phyloP scores from a whole-genome alignment of 805 yeast genomes.

The Metschnikowia kofuensis region DNA sequence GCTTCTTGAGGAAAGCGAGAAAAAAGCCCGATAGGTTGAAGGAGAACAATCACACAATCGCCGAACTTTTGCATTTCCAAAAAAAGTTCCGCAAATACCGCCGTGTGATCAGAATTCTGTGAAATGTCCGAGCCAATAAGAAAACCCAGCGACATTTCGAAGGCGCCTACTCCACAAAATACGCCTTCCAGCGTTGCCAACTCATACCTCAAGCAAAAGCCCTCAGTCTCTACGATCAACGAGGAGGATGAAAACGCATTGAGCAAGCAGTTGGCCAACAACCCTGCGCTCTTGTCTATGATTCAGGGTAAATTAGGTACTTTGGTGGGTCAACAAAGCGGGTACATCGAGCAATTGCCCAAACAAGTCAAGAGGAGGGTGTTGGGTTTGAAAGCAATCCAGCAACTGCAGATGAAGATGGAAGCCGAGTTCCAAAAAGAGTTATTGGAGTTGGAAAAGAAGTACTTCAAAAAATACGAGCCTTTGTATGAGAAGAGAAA shows the following conservation, averaged over 20 bases:
- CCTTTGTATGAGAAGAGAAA: conserved; percentile 77
- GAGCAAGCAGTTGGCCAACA: conserved; percentile 57
- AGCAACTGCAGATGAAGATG: conserved; percentile 71
- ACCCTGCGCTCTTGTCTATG: conserved; percentile 80
- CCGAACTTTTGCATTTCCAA: neutral
- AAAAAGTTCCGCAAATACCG: neutral
- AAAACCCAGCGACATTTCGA: conserved; percentile 70
- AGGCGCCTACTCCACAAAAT: conserved; percentile 98
- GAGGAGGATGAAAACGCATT: conserved; percentile 44
- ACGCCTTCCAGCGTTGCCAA: conserved; percentile 88
- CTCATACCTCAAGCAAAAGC: conserved; percentile 64
- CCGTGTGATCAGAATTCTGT: neutral
- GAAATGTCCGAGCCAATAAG: conserved; percentile 88
- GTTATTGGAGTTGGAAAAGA: conserved; percentile 79
- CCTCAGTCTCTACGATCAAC: conserved; percentile 59
- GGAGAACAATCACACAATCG: neutral
- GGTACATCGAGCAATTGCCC: conserved; percentile 79
- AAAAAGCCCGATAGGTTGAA: conserved; percentile 1
- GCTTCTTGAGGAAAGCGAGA: conserved; percentile 8
- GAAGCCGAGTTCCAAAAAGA: conserved; percentile 93
- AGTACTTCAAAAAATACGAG: conserved; percentile 65
- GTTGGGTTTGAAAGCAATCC: conserved; percentile 77
- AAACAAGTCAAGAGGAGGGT: conserved; percentile 70
- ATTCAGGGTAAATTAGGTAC: conserved; percentile 86
- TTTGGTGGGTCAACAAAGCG: conserved; percentile 82